Conservation (phyloP, 345 rosid species). For the Salix arbutifolia region DNA sequence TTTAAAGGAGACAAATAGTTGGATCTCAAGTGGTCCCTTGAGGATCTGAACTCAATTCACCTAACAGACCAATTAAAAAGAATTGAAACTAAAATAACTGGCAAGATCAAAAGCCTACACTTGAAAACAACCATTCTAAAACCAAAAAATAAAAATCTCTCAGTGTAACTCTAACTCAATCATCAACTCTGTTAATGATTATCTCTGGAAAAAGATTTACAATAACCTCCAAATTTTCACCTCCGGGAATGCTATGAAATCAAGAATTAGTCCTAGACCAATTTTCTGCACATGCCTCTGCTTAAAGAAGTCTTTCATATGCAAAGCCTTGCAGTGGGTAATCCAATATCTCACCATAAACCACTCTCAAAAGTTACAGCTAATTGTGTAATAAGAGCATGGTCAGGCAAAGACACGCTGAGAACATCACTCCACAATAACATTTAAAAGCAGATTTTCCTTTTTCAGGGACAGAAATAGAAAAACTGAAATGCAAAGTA, state of each 20-base stretch:
- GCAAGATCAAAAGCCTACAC: not conserved
- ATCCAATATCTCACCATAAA: conserved; percentile 1
- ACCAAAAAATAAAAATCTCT: not conserved
- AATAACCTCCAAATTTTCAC: conserved; percentile 1
- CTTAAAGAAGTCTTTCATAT: not conserved
- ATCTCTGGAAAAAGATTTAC: not conserved
- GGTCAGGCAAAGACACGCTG: not conserved
- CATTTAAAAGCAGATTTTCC: not conserved
- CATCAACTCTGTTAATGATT: not conserved
- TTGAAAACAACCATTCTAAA: not conserved
- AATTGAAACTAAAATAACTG: not conserved
- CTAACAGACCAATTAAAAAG: not conserved
- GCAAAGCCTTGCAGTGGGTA: conserved; percentile 1
- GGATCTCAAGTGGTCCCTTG: not conserved
- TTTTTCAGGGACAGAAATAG: not conserved
- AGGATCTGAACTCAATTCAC: not conserved
- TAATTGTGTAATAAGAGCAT: not conserved
- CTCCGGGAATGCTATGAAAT: not conserved
- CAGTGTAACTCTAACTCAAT: not conserved
- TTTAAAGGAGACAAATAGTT: not conserved
- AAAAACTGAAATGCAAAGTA: not conserved
- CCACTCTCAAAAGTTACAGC: not conserved
- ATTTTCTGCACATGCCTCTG: not conserved
- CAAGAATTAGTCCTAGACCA: not conserved
- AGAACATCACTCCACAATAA: not conserved